These are phyloP conservation scores for Nothophaeocryptopus gaeumannii DNA, from an alignment of 2,329 filamentous ascomycete species.

Conservation along the genomic window DNA sequence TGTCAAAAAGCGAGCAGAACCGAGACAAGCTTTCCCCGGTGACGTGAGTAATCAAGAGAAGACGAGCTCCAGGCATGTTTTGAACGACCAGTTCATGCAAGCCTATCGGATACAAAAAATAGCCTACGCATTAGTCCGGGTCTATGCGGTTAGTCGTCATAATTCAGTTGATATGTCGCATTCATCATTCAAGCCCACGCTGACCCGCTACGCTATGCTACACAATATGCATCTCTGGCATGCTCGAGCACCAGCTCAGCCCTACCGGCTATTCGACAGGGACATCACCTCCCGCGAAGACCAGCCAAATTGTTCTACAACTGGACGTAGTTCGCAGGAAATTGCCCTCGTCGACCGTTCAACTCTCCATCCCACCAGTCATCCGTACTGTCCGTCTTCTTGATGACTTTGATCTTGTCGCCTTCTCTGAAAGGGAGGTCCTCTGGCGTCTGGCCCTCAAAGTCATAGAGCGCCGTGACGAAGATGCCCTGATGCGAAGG, in stretches of 20 bases:
- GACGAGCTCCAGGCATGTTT: conserved; percentile 3
- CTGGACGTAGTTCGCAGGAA: conserved; percentile 73
- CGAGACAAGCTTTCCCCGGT: conserved; percentile 3
- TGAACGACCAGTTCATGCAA: not conserved
- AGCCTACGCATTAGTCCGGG: too few relatives aligned
- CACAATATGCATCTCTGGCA: not conserved
- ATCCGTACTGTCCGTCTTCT: conserved; percentile 74
- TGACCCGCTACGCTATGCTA: not conserved
- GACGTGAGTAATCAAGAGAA: too few relatives aligned
- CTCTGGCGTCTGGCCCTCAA: conserved; percentile 64
- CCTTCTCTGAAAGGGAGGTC: conserved; percentile 75
- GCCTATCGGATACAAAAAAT: too few relatives aligned
- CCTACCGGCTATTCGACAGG: not conserved
- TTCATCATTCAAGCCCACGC: not conserved
- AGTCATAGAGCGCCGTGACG: conserved; percentile 69
- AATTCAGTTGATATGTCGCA: not conserved
- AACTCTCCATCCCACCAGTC: conserved; percentile 88
- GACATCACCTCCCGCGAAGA: not conserved
- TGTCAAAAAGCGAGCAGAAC: conserved; percentile 3
- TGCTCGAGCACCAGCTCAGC: not conserved
- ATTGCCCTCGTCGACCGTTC: conserved; percentile 64
- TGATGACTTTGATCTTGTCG: conserved; percentile 71
- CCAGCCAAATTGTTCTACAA: conserved; percentile 14
- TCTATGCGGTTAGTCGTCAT: too few relatives aligned
- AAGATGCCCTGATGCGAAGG: conserved; percentile 42